These are phyloP conservation scores for Cystobasidium pallidum DNA, from an alignment of 1,284 basidiomycete genomes.

Conservation along the genomic window DNA sequence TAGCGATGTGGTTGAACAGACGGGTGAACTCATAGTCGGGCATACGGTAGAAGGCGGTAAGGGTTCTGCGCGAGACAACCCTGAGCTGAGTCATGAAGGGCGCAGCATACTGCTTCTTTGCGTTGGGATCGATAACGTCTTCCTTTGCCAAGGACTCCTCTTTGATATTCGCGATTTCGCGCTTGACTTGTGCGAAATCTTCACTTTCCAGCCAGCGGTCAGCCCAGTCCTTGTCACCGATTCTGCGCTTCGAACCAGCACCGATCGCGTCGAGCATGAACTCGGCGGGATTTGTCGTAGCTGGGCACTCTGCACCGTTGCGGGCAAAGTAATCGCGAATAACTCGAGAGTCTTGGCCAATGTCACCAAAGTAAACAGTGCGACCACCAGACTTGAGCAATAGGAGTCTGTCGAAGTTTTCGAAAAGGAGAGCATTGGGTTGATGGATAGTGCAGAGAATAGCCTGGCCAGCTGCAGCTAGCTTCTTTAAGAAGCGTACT, in stretches of 20 bases:
- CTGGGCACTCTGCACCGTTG: slow-evolving; percentile 57
- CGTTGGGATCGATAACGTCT: slow-evolving; percentile 52
- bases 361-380: slow-evolving; percentile 52
- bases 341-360: slow-evolving; percentile 59
- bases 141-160: slow-evolving; percentile 57
- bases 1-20: slow-evolving; percentile 63
- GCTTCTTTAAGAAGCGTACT: slow-evolving; percentile 55
- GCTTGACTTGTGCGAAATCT: slow-evolving; percentile 55
- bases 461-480: slow-evolving; percentile 54
- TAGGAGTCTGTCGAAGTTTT: slow-evolving; percentile 51
- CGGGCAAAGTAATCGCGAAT: slow-evolving; percentile 63
- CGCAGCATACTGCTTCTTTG: slow-evolving; percentile 62
- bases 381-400: slow-evolving; percentile 53
- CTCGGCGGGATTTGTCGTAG: slow-evolving; percentile 51
- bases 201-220: slow-evolving; percentile 57
- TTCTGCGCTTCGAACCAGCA: slow-evolving; percentile 60
- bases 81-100: slow-evolving; percentile 77
- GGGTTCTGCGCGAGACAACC: slow-evolving; percentile 73
- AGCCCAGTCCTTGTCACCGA: slow-evolving; percentile 57
- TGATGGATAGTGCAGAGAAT: slow-evolving; percentile 58
- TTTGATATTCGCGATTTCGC: slow-evolving; percentile 60
- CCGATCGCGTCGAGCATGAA: slow-evolving; percentile 63
- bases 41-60: slow-evolving; percentile 76
- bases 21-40: slow-evolving; percentile 80
- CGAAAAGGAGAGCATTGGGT: slow-evolving; percentile 52